Percentiles rank a stretch among this genome's conserved stretches.
Conservation (phyloP, 116 monocot genomes). For the Cymodocea nodosa region DNA sequence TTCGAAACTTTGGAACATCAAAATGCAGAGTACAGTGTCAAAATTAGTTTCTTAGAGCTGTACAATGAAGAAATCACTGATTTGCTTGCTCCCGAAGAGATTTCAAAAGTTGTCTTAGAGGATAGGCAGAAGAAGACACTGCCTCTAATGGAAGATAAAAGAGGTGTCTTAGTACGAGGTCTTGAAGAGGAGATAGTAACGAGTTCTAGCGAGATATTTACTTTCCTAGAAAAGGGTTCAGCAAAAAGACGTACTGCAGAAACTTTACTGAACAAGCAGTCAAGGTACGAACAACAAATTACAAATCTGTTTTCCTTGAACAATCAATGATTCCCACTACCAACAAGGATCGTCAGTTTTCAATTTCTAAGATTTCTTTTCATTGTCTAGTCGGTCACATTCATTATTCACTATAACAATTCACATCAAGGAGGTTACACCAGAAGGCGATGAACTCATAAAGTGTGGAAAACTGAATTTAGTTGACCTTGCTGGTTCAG, state of each 20-base stretch:
- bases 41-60: constrained; percentile 89
- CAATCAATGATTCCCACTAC: background rate
- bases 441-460: constrained; percentile 94
- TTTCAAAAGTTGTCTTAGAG: constrained; percentile 58
- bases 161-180: constrained; percentile 87
- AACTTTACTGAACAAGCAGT: constrained; percentile 95
- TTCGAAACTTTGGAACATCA: constrained; percentile 93
- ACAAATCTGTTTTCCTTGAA: background rate
- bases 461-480: constrained; percentile 95
- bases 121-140: constrained; percentile 81
- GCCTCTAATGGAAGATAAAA: constrained; percentile 98
- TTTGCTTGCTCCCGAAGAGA: constrained; percentile 80
- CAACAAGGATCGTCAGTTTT: background rate
- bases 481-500: constrained; percentile 95
- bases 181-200: constrained; percentile 97
- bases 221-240: constrained; percentile 84
- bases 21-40: constrained; percentile 95
- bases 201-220: constrained; percentile 75
- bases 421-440: constrained; percentile 97
- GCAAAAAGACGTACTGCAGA: constrained; percentile 93
- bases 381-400: constrained; percentile 70
- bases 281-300: constrained; percentile 35
- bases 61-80: constrained; percentile 99
- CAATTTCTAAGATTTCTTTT: background rate
- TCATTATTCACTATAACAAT: constrained; percentile 98